A percentile compares a stretch with the other conserved stretches of the same genome.
phyloP scores from a whole-genome alignment of 768 basidiomycete genomes.

The Thelephora ganbajun region DNA sequence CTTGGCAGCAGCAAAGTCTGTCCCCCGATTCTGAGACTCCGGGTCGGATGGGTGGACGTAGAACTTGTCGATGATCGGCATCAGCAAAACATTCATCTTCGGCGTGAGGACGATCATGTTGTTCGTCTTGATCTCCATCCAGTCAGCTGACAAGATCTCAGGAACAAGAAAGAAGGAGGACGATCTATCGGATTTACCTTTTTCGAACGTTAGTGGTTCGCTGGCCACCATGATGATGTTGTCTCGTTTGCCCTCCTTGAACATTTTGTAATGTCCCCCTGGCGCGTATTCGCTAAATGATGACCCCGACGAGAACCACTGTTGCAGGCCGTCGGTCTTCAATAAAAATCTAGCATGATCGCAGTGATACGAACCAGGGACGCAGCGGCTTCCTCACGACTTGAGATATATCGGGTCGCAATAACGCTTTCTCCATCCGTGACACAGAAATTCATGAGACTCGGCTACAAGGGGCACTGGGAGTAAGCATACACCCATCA shows the following conservation, averaged over 20 bases:
- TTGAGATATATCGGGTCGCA: conserved; percentile 90
- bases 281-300: conserved; percentile 82
- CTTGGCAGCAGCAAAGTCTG: conserved; percentile 78
- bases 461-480: conserved; percentile 43
- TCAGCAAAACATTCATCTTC: conserved; percentile 89
- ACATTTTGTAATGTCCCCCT: conserved; percentile 90
- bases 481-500: not conserved
- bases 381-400: conserved; percentile 82
- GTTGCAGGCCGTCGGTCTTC: not conserved
- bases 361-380: conserved; percentile 46
- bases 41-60: conserved; percentile 83
- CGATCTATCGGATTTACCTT: conserved; percentile 34
- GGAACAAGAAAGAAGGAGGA: not conserved
- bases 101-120: conserved; percentile 91
- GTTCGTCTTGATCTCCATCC: conserved; percentile 96
- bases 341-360: too few species aligned
- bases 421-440: conserved; percentile 92
- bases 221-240: conserved; percentile 91
- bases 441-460: conserved; percentile 90
- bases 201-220: conserved; percentile 93
- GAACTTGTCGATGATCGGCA: conserved; percentile 88
- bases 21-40: conserved; percentile 48
- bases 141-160: conserved; percentile 51
- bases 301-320: conserved; percentile 95
- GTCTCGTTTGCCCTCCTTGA: conserved; percentile 88